These are phyloP conservation scores for Xerocomus potaroensis DNA, from an alignment of 768 basidiomycete genomes.

Conservation along the genomic window DNA sequence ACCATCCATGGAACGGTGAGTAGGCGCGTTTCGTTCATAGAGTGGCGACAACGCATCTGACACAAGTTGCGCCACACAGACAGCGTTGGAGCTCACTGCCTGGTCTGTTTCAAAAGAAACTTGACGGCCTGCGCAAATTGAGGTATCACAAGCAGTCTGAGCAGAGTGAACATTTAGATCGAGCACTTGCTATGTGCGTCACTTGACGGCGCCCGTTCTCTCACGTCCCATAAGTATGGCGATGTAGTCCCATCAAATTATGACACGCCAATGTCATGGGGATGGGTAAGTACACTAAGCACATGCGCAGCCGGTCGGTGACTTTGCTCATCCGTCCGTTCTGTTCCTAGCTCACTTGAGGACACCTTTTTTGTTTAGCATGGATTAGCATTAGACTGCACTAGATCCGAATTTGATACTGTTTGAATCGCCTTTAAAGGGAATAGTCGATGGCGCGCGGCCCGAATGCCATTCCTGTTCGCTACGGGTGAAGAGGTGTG, in stretches of 20 bases:
- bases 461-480: slow-evolving; percentile 70
- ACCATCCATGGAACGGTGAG: neutral
- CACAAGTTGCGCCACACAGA: neutral
- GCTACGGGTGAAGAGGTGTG: slow-evolving; percentile 54
- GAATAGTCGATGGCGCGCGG: slow-evolving; percentile 63
- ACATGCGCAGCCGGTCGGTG: slow-evolving; percentile 2
- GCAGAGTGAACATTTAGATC: neutral
- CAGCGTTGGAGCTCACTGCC: slow-evolving; percentile 76
- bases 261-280: slow-evolving; percentile 70
- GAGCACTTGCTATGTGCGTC: neutral
- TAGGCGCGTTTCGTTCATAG: slow-evolving; percentile 41
- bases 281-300: slow-evolving; percentile 37
- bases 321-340: neutral
- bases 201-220: slow-evolving; percentile 23
- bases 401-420: slow-evolving; percentile 1
- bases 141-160: slow-evolving; percentile 32
- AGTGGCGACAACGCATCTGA: neutral
- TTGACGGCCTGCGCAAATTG: slow-evolving; percentile 51
- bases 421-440: slow-evolving; percentile 23
- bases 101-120: slow-evolving; percentile 51
- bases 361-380: slow-evolving; percentile 78
- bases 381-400: slow-evolving; percentile 31
- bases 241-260: slow-evolving; percentile 61
- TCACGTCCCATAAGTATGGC: slow-evolving; percentile 33
- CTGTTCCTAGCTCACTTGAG: slow-evolving; percentile 38